Percentiles rank a stretch among this genome's conserved stretches.
phyloP scores from a whole-genome alignment of 148 eudicot genomes.

The Rhododendron vialii region DNA sequence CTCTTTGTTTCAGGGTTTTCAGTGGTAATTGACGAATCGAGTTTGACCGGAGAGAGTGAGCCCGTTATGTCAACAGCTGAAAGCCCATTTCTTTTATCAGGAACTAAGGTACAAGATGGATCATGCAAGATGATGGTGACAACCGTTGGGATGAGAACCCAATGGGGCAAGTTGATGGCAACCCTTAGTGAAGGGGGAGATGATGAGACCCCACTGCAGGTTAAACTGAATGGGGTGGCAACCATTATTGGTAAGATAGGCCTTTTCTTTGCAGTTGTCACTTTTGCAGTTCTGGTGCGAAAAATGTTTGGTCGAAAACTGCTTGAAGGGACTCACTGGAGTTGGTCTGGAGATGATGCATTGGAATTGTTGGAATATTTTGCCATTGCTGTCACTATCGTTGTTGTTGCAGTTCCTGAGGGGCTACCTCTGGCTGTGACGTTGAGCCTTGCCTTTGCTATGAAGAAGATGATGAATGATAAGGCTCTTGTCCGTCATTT shows the following conservation, averaged over 20 bases:
- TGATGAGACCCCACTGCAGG: constrained; percentile 95
- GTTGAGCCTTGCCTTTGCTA: constrained; percentile 89
- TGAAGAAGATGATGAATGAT: constrained; percentile 99
- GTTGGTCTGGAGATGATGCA: constrained; percentile 85
- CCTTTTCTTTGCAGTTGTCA: constrained; percentile 81
- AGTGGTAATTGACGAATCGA: constrained; percentile 79
- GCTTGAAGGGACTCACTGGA: constrained; percentile 48
- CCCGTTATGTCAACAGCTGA: constrained; percentile 71
- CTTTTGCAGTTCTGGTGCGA: constrained; percentile 80
- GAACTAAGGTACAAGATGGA: constrained; percentile 96
- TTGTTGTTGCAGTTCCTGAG: constrained; percentile 98
- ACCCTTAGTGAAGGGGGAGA: constrained; percentile 96
- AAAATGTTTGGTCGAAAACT: constrained; percentile 60
- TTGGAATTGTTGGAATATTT: constrained; percentile 73
- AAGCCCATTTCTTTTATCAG: constrained; percentile 80
- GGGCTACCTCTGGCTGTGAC: constrained; percentile 95
- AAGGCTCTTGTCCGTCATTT: constrained; percentile 90
- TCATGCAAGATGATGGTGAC: constrained; percentile 93
- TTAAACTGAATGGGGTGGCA: constrained; percentile 95
- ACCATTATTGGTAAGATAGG: constrained; percentile 95
- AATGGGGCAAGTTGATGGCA: constrained; percentile 98
- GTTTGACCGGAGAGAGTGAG: constrained; percentile 96
- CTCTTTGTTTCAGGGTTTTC: constrained; percentile 92
- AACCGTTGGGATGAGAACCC: constrained; percentile 98
- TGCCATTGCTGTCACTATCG: constrained; percentile 90